Conservation (phyloP, 768 basidiomycete species). For the Boletales sp. region DNA sequence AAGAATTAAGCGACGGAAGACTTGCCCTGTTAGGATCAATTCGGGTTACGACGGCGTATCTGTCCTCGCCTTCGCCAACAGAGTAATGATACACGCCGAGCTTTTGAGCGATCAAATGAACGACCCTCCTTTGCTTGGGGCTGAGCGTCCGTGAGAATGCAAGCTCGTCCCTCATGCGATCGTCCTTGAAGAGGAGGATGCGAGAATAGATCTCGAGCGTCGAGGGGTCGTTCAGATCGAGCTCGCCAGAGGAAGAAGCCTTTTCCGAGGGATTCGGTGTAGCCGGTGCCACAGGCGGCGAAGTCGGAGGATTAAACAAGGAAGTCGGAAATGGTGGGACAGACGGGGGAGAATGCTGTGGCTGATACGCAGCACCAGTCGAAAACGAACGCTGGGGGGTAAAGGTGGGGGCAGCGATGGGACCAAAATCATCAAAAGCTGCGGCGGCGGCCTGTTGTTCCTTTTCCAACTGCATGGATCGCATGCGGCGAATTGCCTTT, state of each 20-base stretch:
- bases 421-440: slow-evolving; percentile 71
- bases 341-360: slow-evolving; percentile 65
- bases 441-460: slow-evolving; percentile 45
- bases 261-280: slow-evolving; percentile 69
- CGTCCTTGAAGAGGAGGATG: slow-evolving; percentile 95
- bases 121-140: slow-evolving; percentile 84
- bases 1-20: slow-evolving; percentile 19
- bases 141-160: slow-evolving; percentile 89
- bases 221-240: slow-evolving; percentile 94
- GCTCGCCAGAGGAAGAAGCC: slow-evolving; percentile 56
- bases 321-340: slow-evolving; percentile 38
- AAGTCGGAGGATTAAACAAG: slow-evolving; percentile 42
- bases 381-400: slow-evolving; percentile 75
- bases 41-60: slow-evolving; percentile 92
- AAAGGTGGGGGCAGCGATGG: slow-evolving; percentile 52
- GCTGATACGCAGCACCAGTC: slow-evolving; percentile 54
- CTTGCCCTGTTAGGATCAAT: slow-evolving; percentile 80
- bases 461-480: slow-evolving; percentile 92
- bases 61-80: slow-evolving; percentile 87
- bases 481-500: slow-evolving; percentile 97
- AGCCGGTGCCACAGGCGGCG: slow-evolving; percentile 52
- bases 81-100: slow-evolving; percentile 94
- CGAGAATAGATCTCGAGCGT: slow-evolving; percentile 97
- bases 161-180: slow-evolving; percentile 94
- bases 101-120: slow-evolving; percentile 96